A percentile compares a stretch with the other conserved stretches of the same genome.
Evolutionary conservation across 352 stramenopile genomes (phyloP).

Genomic region (Thalassiosira delicatula): DNA sequence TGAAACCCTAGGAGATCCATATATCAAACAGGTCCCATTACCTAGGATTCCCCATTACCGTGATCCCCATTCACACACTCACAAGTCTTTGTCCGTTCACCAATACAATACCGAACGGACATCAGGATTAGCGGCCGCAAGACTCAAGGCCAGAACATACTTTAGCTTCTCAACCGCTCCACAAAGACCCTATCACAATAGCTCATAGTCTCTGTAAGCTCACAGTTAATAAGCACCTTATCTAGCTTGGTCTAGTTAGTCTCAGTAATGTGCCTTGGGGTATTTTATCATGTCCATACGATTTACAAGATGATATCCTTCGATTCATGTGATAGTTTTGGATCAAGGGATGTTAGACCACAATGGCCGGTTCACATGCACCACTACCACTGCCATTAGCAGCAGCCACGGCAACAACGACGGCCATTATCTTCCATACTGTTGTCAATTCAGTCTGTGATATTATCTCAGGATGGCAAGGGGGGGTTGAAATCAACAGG

Average conservation of each 20-base stretch:
- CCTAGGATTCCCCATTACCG: constrained; percentile 1
- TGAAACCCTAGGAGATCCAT: constrained; percentile 10
- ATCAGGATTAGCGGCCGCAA: neutral
- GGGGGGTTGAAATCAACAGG: no score
- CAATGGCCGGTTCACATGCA: no score
- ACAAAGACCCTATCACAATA: neutral
- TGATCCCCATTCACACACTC: neutral
- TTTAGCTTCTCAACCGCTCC: neutral
- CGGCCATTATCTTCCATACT: no score
- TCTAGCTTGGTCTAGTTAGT: neutral
- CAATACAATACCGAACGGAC: neutral
- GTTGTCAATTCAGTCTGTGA: no score
- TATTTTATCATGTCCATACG: no score
- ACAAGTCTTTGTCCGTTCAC: neutral
- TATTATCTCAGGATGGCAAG: no score
- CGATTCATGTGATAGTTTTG: no score
- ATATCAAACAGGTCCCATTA: constrained; percentile 6
- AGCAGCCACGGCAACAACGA: no score
- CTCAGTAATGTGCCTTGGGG: no score
- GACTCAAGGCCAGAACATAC: neutral
- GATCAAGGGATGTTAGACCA: no score
- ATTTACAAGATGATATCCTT: no score
- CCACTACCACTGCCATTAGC: no score
- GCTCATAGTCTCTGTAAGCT: neutral
- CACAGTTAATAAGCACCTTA: neutral